Conservation (phyloP, 2,329 filamentous ascomycete species). For the Aspergillus pseudoterreus region DNA sequence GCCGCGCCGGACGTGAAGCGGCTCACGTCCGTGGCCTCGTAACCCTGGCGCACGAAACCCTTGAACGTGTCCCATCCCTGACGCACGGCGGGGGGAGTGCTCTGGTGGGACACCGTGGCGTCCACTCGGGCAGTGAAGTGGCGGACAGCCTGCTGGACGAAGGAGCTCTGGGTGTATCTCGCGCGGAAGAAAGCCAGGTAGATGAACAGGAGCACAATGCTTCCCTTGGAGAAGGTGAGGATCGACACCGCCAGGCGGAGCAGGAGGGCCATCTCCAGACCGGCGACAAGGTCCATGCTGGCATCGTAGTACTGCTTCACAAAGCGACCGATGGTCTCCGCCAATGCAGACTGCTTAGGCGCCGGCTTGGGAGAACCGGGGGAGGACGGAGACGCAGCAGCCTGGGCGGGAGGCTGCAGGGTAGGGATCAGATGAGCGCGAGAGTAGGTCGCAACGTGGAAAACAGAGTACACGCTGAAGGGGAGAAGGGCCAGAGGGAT, state of each 20-base stretch:
- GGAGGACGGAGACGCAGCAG: constrained; percentile 52
- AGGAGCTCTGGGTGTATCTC: constrained; percentile 82
- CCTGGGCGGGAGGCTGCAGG: constrained; percentile 62
- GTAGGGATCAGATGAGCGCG: constrained; percentile 90
- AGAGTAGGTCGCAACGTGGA: constrained; percentile 96
- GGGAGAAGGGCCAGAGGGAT: constrained; percentile 86
- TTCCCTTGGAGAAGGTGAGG: constrained; percentile 82
- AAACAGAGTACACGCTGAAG: constrained; percentile 94
- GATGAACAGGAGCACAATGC: constrained; percentile 79
- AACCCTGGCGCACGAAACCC: constrained; percentile 66
- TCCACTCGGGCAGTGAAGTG: constrained; percentile 73
- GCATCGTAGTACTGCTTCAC: constrained; percentile 97
- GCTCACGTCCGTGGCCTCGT: constrained; percentile 73
- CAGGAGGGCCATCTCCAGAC: constrained; percentile 85
- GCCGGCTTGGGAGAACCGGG: constrained; percentile 50
- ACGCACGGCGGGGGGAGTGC: constrained; percentile 73
- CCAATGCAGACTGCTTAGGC: constrained; percentile 57
- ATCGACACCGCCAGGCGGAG: constrained; percentile 76
- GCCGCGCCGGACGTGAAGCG: constrained; percentile 61
- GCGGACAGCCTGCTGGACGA: constrained; percentile 80
- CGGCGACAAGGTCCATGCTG: constrained; percentile 89
- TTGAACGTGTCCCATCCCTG: constrained; percentile 80
- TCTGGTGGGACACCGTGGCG: constrained; percentile 78
- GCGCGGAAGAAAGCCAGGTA: constrained; percentile 94
- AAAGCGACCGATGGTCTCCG: constrained; percentile 83